Conservation (phyloP, 768 basidiomycete species). For the Tylopilus sp. region DNA sequence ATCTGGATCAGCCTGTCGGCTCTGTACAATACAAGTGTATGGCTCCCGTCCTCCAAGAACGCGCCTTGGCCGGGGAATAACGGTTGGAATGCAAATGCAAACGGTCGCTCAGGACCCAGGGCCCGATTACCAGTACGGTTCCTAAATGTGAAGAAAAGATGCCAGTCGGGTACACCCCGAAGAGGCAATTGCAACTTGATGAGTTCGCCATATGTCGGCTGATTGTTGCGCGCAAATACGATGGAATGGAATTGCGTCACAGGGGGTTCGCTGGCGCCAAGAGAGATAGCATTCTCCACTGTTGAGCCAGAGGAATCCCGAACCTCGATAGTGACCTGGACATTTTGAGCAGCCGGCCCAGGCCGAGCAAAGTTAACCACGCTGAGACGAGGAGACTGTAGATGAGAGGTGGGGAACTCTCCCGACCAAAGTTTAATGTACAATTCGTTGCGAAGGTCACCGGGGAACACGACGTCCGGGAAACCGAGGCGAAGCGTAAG, state of each 20-base stretch:
- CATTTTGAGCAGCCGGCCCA: conserved; percentile 48
- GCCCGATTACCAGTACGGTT: conserved; percentile 59
- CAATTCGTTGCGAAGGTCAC: conserved; percentile 87
- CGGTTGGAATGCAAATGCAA: conserved; percentile 91
- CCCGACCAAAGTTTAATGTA: conserved; percentile 97
- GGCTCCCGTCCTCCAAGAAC: conserved; percentile 87
- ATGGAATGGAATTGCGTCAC: conserved; percentile 84
- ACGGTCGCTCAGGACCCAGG: conserved; percentile 62
- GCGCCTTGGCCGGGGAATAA: conserved; percentile 72
- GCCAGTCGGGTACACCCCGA: conserved; percentile 70
- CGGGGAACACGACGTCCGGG: conserved; percentile 94
- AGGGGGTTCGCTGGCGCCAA: conserved; percentile 82
- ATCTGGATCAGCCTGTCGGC: conserved; percentile 68
- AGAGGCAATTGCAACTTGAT: conserved; percentile 80
- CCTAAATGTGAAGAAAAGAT: conserved; percentile 92
- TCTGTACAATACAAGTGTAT: conserved; percentile 78
- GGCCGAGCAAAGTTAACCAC: conserved; percentile 60
- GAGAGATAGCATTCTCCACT: conserved; percentile 70
- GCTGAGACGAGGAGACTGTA: conserved; percentile 50
- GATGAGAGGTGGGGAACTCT: conserved; percentile 65
- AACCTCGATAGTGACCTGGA: conserved; percentile 91
- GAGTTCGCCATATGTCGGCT: conserved; percentile 91
- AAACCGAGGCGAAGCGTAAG: conserved; percentile 87
- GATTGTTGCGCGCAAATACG: conserved; percentile 83
- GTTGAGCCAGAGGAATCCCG: conserved; percentile 64